phyloP scores from a whole-genome alignment of 208 protist species.

The Leishmania major region DNA sequence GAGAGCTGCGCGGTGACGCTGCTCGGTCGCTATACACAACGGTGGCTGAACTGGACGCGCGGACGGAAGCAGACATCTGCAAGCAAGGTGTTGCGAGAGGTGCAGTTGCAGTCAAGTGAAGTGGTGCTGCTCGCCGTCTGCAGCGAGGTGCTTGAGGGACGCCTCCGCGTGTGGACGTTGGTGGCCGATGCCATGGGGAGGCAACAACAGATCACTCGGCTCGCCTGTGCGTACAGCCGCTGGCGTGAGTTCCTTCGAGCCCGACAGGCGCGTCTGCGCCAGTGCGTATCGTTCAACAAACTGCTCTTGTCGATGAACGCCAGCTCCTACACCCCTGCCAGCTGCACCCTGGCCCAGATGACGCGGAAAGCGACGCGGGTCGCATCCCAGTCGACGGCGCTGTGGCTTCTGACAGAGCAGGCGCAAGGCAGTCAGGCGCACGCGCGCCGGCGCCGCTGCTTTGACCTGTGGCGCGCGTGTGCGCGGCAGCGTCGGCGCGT shows the following conservation, averaged over 20 bases:
- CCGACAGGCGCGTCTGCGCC: constrained; percentile 11
- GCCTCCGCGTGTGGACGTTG: neutral
- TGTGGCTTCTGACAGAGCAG: constrained; percentile 35
- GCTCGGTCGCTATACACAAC: constrained; percentile 14
- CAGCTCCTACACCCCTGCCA: constrained; percentile 15
- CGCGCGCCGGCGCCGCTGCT: constrained; percentile 26
- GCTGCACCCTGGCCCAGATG: constrained; percentile 5
- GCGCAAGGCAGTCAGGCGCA: constrained; percentile 7
- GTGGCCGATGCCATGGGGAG: constrained; percentile 10
- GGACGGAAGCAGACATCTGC: neutral
- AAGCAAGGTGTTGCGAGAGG: constrained; percentile 8
- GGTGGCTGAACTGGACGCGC: constrained; percentile 9
- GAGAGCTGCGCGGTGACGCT: neutral
- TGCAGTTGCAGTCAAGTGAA: constrained; percentile 19
- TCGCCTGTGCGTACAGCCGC: constrained; percentile 7
- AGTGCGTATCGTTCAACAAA: constrained; percentile 45
- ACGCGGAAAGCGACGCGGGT: constrained; percentile 10
- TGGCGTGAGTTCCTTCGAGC: constrained; percentile 24
- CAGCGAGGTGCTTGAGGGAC: constrained; percentile 1
- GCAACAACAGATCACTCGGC: neutral
- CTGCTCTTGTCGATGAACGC: constrained; percentile 57
- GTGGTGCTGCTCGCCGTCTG: constrained; percentile 3
- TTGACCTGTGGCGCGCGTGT: constrained; percentile 40
- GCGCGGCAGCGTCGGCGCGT: neutral
- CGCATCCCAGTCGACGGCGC: constrained; percentile 20